phyloP scores from a whole-genome alignment of 106 monocot genomes.

The Apostasia ramifera region DNA sequence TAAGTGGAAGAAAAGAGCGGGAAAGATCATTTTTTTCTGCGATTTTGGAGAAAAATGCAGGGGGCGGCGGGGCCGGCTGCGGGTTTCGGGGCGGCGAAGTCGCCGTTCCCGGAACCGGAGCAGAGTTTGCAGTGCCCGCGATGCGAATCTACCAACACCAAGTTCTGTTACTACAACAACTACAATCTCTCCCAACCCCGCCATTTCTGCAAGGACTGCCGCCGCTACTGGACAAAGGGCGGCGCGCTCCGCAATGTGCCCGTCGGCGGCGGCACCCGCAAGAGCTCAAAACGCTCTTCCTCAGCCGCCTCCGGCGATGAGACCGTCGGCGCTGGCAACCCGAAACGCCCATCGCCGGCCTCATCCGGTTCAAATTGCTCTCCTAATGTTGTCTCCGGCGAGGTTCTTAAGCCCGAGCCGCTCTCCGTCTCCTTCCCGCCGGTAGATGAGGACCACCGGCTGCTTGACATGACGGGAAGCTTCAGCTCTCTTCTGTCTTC shows the following conservation, averaged over 20 bases:
- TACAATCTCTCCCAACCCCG: constrained; percentile 6
- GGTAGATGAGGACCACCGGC: not conserved
- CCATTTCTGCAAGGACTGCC: constrained; percentile 78
- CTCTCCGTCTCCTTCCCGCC: not conserved
- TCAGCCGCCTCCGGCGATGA: not conserved
- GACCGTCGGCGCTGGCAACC: not conserved
- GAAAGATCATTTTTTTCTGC: no score
- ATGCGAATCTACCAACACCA: constrained; percentile 7
- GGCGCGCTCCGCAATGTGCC: constrained; percentile 85
- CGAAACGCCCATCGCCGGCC: not conserved
- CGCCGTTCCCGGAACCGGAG: no score
- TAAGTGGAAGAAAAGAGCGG: no score
- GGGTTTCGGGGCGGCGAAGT: not conserved
- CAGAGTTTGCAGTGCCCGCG: not conserved
- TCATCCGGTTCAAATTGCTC: not conserved
- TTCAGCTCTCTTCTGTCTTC: constrained; percentile 8
- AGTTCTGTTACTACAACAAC: constrained; percentile 10
- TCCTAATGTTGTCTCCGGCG: not conserved
- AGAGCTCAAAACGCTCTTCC: not conserved
- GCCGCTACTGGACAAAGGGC: constrained; percentile 93
- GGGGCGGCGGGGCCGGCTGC: not conserved
- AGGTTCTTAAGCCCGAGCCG: not conserved
- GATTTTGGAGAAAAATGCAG: not conserved
- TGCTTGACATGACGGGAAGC: constrained; percentile 3
- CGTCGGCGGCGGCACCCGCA: constrained; percentile 47